phyloP scores from a whole-genome alignment of 805 yeast species.

The Pichia phayaonensis region DNA sequence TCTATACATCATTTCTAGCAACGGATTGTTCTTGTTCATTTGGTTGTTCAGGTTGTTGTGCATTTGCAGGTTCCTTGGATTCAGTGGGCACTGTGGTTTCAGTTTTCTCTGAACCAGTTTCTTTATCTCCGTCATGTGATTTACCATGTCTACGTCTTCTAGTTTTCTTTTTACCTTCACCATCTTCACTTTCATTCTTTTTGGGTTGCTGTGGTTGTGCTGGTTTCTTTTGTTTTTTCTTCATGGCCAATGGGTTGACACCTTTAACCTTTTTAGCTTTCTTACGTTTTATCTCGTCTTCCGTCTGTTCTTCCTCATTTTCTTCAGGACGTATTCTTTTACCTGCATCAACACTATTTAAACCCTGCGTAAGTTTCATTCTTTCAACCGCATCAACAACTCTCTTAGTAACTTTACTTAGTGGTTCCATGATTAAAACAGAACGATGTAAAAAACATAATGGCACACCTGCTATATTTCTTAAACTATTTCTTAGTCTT shows the following conservation, averaged over 20 bases:
- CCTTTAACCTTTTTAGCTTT: conserved; percentile 46
- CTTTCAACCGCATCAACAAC: conserved; percentile 48
- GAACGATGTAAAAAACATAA: conserved; percentile 79
- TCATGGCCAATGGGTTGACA: conserved; percentile 87
- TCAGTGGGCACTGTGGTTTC: neutral
- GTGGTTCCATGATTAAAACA: conserved; percentile 94
- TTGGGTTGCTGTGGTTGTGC: neutral
- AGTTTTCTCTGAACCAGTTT: neutral
- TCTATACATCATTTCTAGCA: neutral
- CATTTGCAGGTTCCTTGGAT: neutral
- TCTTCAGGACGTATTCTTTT: conserved; percentile 16
- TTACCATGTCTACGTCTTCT: conserved; percentile 1
- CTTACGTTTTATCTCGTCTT: conserved; percentile 11
- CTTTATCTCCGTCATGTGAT: neutral
- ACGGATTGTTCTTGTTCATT: neutral
- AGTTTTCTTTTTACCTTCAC: neutral
- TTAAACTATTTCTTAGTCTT: conserved; percentile 55
- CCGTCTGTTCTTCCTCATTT: conserved; percentile 12
- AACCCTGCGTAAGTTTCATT: conserved; percentile 65
- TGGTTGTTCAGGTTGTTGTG: neutral
- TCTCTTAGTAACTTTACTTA: conserved; percentile 60
- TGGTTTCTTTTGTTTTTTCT: conserved; percentile 48
- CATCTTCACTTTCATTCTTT: neutral
- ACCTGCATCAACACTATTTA: conserved; percentile 60
- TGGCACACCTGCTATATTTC: conserved; percentile 86